Conservation (phyloP, 73 alveolate species). For the Paramecium caudatum region DNA sequence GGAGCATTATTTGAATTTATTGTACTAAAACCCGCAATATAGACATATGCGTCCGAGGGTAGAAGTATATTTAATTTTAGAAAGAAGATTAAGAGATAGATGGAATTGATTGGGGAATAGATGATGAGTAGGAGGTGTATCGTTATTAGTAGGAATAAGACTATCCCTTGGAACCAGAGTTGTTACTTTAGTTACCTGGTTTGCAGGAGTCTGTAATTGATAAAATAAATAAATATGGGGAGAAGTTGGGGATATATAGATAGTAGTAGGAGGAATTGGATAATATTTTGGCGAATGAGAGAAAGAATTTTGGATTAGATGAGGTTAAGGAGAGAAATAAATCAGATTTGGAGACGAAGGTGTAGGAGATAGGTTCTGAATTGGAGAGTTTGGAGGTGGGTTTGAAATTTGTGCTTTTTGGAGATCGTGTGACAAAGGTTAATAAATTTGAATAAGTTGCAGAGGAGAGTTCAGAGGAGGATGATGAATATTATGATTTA, state of each 20-base stretch:
- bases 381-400: constrained; percentile 58
- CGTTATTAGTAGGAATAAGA: constrained; percentile 63
- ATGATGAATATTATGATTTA: constrained; percentile 57
- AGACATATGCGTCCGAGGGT: constrained; percentile 52
- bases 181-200: constrained; percentile 22
- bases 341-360: constrained; percentile 31
- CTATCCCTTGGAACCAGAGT: constrained; percentile 60
- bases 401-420: constrained; percentile 25
- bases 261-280: neutral
- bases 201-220: neutral
- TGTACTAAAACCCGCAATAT: constrained; percentile 5
- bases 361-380: constrained; percentile 49
- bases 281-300: constrained; percentile 11
- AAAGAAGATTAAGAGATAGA: constrained; percentile 11
- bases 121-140: constrained; percentile 61
- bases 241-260: neutral
- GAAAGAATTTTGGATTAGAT: constrained; percentile 61
- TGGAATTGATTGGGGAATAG: constrained; percentile 70
- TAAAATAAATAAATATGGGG: constrained; percentile 47
- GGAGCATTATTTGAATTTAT: constrained; percentile 20
- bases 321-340: neutral
- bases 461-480: constrained; percentile 61
- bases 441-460: neutral
- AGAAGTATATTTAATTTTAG: constrained; percentile 22
- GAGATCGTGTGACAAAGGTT: neutral